Evolutionary conservation across 306 rosid species (phyloP).

Genomic region (Dalbergia cochinchinensis): DNA sequence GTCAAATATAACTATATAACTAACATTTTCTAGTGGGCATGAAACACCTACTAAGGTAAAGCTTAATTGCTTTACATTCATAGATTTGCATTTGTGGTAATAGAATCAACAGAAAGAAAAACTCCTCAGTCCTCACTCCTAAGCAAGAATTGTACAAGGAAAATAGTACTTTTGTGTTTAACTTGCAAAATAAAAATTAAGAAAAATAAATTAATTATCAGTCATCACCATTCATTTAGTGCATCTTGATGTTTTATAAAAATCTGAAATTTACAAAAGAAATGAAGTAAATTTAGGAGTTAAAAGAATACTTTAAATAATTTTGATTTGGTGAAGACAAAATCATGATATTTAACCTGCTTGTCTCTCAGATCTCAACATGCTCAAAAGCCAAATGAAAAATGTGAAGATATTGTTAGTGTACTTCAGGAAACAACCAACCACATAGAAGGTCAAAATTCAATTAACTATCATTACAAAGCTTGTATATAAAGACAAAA

Average conservation of each 20-base stretch:
- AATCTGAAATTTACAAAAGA: not conserved
- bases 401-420: not conserved
- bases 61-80: constrained; percentile 23
- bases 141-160: not conserved
- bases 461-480: not conserved
- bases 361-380: constrained; percentile 2
- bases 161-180: not conserved
- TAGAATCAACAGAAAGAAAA: not conserved
- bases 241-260: not conserved
- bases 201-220: not conserved
- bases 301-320: not conserved
- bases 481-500: not conserved
- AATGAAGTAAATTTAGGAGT: not conserved
- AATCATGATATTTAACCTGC: not conserved
- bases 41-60: not conserved
- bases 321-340: not conserved
- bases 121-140: not conserved
- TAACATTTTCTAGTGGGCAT: constrained; percentile 5
- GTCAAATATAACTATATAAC: constrained; percentile 18
- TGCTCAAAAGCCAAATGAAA: constrained; percentile 10
- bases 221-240: not conserved
- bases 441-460: constrained; percentile 14
- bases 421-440: not conserved
- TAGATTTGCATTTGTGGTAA: not conserved
- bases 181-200: not conserved